Percentiles rank a stretch among this genome's conserved stretches.
Conservation (phyloP, 2,329 filamentous ascomycete genomes). For the Trichothecium roseum region DNA sequence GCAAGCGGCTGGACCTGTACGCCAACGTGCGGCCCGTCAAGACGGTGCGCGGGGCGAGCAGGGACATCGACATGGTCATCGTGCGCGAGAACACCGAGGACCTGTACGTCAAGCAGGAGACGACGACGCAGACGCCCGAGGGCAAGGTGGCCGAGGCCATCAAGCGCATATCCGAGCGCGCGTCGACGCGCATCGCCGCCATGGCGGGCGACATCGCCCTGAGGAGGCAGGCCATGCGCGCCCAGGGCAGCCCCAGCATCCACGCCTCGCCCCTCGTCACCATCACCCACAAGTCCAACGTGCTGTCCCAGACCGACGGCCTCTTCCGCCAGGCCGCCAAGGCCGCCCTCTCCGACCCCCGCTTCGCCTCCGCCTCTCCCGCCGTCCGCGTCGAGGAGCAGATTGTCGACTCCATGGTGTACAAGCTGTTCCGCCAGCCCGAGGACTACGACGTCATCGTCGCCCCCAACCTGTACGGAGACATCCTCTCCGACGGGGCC, state of each 20-base stretch:
- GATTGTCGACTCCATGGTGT: constrained; percentile 98
- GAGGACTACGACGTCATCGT: constrained; percentile 96
- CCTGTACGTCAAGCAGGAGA: constrained; percentile 95
- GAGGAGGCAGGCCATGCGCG: constrained; percentile 71
- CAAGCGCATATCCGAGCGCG: constrained; percentile 88
- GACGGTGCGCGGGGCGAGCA: constrained; percentile 53
- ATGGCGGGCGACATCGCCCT: constrained; percentile 95
- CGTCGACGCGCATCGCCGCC: constrained; percentile 73
- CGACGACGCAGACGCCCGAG: constrained; percentile 62
- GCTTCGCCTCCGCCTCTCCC: constrained; percentile 57
- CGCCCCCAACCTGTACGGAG: constrained; percentile 93
- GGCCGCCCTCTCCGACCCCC: constrained; percentile 54
- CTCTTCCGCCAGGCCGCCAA: constrained; percentile 79
- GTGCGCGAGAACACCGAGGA: constrained; percentile 99
- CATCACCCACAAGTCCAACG: constrained; percentile 97
- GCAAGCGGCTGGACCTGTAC: constrained; percentile 90
- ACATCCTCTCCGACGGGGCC: constrained; percentile 91
- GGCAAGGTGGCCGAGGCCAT: constrained; percentile 92
- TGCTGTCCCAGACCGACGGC: constrained; percentile 90
- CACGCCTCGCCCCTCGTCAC: constrained; percentile 71
- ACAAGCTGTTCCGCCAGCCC: constrained; percentile 97
- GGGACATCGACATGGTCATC: constrained; percentile 90
- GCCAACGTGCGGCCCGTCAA: constrained; percentile 97
- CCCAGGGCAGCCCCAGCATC: constrained; percentile 43
- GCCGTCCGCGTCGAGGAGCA: constrained; percentile 75